These are phyloP conservation scores for Dictyophora rubrovolvata DNA, from an alignment of 768 basidiomycete genomes.

Conservation along the genomic window DNA sequence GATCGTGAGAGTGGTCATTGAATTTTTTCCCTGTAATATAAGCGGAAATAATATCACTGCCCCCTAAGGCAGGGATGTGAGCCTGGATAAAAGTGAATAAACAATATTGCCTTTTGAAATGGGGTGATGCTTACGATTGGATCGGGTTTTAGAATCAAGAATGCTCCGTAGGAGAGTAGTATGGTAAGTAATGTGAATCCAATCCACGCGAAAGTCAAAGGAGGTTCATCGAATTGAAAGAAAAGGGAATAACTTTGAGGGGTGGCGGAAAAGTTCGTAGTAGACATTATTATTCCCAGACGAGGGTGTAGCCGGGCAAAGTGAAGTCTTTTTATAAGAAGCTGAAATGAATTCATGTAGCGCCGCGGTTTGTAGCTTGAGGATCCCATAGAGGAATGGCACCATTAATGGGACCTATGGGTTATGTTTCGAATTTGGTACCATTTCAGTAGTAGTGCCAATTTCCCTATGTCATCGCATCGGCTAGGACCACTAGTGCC, in stretches of 20 bases:
- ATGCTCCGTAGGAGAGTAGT: neutral
- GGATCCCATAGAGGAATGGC: too few species aligned
- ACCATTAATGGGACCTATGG: too few species aligned
- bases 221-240: neutral
- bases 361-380: too few species aligned
- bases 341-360: too few species aligned
- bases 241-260: neutral
- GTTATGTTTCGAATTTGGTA: too few species aligned
- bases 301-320: neutral
- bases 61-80: neutral
- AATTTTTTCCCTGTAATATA: constrained; percentile 15
- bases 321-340: too few species aligned
- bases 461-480: too few species aligned
- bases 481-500: too few species aligned
- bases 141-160: neutral
- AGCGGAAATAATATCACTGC: neutral
- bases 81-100: neutral
- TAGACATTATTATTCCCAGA: neutral
- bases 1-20: constrained; percentile 9
- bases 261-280: neutral
- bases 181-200: neutral
- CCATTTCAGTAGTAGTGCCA: too few species aligned
- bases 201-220: neutral
- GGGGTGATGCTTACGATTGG: neutral
- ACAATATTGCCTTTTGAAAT: neutral